Conservation (phyloP, 208 protist genomes). For the Porcisia hertigi region DNA sequence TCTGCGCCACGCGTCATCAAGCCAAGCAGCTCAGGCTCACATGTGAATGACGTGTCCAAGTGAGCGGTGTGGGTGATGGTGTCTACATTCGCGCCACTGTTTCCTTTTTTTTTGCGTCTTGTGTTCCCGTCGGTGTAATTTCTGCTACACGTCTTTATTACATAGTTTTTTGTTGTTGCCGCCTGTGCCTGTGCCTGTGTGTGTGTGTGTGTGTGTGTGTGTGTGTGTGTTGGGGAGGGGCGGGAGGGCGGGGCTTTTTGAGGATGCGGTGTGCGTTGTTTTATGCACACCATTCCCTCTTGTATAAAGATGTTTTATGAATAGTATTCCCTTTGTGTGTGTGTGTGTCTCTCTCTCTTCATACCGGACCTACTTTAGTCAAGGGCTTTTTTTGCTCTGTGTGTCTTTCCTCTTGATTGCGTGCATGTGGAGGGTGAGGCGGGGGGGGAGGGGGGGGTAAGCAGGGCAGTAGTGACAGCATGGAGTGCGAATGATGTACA, state of each 20-base stretch:
- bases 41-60: not conserved
- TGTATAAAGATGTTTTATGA: not conserved
- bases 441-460: not conserved
- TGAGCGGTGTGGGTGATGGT: not conserved
- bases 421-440: not conserved
- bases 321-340: not conserved
- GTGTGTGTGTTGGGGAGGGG: too few species aligned
- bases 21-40: not conserved
- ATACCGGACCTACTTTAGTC: not conserved
- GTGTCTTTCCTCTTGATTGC: not conserved
- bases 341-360: not conserved
- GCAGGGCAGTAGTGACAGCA: too few species aligned
- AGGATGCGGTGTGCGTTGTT: too few species aligned
- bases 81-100: not conserved
- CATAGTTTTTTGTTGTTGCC: not conserved
- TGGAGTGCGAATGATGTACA: too few species aligned
- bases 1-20: not conserved
- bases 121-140: not conserved
- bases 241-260: too few species aligned
- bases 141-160: not conserved
- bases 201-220: not conserved
- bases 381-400: not conserved
- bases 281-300: not conserved
- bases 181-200: not conserved
- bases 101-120: not conserved